phyloP scores from a whole-genome alignment of 2,329 filamentous ascomycete genomes.

The Sphaceloma murrayae region DNA sequence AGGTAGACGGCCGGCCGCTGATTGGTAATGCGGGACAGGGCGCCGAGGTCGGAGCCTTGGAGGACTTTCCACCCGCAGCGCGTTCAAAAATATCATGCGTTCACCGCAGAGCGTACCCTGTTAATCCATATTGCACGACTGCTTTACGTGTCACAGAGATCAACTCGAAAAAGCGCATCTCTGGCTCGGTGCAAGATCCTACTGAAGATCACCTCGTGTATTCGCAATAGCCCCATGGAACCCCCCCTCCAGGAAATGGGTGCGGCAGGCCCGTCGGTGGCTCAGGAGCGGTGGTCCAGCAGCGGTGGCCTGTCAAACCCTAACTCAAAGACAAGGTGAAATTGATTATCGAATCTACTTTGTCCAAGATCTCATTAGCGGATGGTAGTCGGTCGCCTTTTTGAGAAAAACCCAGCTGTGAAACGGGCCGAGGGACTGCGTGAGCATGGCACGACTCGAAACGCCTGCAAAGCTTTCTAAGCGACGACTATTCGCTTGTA shows the following conservation, averaged over 20 bases:
- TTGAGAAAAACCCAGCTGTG: not conserved
- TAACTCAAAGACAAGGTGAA: too few relatives aligned
- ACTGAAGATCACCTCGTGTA: too few relatives aligned
- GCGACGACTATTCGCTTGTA: too few relatives aligned
- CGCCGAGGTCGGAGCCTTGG: not conserved
- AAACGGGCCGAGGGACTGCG: not conserved
- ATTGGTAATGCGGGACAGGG: slow-evolving; percentile 14
- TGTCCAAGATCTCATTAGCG: not conserved
- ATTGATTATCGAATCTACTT: not conserved
- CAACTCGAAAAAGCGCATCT: too few relatives aligned
- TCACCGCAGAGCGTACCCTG: too few relatives aligned
- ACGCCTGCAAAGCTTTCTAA: too few relatives aligned
- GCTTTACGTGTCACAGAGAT: too few relatives aligned
- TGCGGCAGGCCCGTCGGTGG: too few relatives aligned
- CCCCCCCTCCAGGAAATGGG: not conserved
- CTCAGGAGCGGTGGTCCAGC: not conserved
- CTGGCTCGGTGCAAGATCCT: too few relatives aligned
- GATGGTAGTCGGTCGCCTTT: not conserved
- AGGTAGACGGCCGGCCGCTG: not conserved
- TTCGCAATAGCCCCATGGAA: too few relatives aligned
- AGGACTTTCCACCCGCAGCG: not conserved
- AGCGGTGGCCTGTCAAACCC: slow-evolving; percentile 1
- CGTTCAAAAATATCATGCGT: too few relatives aligned
- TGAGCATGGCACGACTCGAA: not conserved
- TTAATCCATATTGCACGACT: too few relatives aligned